Evolutionary conservation across 495 filamentous ascomycete species (phyloP).

Genomic region (Penicillium cosmopolitanum): DNA sequence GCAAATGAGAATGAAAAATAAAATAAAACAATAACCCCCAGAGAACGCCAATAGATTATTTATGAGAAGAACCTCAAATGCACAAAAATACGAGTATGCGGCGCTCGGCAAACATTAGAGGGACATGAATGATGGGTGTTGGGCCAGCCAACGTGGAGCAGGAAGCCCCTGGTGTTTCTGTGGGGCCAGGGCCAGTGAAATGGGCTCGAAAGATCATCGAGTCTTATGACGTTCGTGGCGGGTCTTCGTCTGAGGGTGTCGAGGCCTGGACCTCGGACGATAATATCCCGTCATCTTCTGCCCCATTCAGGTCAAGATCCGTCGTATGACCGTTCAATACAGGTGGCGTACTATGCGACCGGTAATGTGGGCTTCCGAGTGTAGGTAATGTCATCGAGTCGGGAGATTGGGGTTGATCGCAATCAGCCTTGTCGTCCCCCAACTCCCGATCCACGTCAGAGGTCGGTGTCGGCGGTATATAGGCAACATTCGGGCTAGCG

Average conservation of each 20-base stretch:
- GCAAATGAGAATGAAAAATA: not conserved
- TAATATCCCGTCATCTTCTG: slow-evolving; percentile 14
- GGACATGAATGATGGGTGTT: not conserved
- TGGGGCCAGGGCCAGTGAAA: slow-evolving; percentile 1
- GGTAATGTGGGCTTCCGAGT: slow-evolving; percentile 28
- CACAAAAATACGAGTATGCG: not conserved
- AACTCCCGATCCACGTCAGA: slow-evolving; percentile 36
- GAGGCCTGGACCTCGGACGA: slow-evolving; percentile 12
- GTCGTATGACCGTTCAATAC: slow-evolving; percentile 29
- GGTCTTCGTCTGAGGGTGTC: slow-evolving; percentile 12
- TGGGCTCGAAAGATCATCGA: not conserved
- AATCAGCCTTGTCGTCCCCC: slow-evolving; percentile 21
- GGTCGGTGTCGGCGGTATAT: slow-evolving; percentile 53
- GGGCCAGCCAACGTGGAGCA: too few relatives aligned
- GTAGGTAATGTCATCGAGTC: slow-evolving; percentile 28
- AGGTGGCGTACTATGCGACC: slow-evolving; percentile 48
- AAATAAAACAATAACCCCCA: not conserved
- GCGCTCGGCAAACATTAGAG: not conserved
- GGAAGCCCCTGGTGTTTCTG: not conserved
- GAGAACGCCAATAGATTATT: slow-evolving; percentile 1
- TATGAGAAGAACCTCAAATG: not conserved
- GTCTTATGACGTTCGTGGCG: slow-evolving; percentile 11
- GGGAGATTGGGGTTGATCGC: slow-evolving; percentile 16
- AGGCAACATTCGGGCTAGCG: slow-evolving; percentile 43
- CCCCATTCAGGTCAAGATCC: slow-evolving; percentile 18